These are phyloP conservation scores for Psilocybe mexicana DNA, from an alignment of 1,284 basidiomycete genomes.

Conservation along the genomic window DNA sequence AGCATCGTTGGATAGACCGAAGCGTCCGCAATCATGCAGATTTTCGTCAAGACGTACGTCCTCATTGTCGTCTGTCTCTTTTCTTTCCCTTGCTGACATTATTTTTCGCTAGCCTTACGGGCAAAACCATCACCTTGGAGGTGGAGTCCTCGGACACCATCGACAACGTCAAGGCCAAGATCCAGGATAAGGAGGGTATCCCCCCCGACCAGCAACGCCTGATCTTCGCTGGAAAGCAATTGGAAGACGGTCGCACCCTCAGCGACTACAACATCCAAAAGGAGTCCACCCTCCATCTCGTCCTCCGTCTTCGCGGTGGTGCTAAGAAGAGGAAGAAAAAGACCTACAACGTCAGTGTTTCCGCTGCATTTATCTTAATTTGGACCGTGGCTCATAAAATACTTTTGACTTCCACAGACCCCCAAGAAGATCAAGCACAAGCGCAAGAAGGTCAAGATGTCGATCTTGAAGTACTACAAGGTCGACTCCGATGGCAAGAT, in stretches of 20 bases:
- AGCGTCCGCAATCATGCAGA: constrained; percentile 81
- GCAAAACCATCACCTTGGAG: constrained; percentile 98
- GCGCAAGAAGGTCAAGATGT: constrained; percentile 99
- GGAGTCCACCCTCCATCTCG: constrained; percentile 87
- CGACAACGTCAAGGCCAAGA: constrained; percentile 97
- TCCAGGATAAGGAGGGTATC: constrained; percentile 95
- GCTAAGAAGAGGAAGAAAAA: constrained; percentile 99
- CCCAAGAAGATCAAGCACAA: constrained; percentile 99
- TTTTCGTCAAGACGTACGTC: constrained; percentile 91
- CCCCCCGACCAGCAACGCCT: constrained; percentile 96
- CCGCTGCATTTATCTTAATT: background rate
- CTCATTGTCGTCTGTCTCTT: background rate
- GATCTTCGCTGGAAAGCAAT: constrained; percentile 98
- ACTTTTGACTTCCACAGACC: constrained; percentile 54
- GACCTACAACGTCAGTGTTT: constrained; percentile 81
- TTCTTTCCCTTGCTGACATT: background rate
- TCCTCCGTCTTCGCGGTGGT: constrained; percentile 94
- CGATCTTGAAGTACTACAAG: constrained; percentile 99
- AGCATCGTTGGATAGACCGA: constrained; percentile 81
- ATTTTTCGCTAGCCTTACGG: constrained; percentile 76
- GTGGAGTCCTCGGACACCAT: constrained; percentile 97
- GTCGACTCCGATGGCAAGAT: constrained; percentile 99
- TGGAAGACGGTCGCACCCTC: constrained; percentile 91
- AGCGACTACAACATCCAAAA: constrained; percentile 87
- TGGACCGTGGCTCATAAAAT: background rate